Evolutionary conservation across 139 green algal species (phyloP), one percentile per base, ranked within the genome.

Genomic region (Yamagishiella unicocca): DNA sequence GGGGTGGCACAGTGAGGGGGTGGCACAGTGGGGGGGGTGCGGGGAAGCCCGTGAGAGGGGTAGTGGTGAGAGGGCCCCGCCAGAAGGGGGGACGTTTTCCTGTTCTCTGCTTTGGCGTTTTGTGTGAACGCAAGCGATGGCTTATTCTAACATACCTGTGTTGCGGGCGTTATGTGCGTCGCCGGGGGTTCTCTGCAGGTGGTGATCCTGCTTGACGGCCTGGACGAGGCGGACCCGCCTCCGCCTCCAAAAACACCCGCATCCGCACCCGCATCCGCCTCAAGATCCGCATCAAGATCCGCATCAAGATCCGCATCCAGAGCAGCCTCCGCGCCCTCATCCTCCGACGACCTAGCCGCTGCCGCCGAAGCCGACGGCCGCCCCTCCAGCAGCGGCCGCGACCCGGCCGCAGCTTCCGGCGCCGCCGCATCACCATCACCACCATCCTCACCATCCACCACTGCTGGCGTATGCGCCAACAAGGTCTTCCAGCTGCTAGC

Each of bases 171-270:
- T 17, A 61, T 17, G 14, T 61, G 50, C 17, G 12, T 61, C 12
- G 17, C 12, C 14, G 12, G 17, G 50, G 17, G 14, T 12, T 61
- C 50, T 61, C 50, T 17, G 29, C 78, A 84, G 61, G 46, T 90
- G 33, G 43, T 90, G 22, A 37, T 90, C 27, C 67, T 90, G n/a
- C 19, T 90, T 8, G 86, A 90, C 53, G 86, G 75, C 10, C 31
- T 90, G 45, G 86, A 90, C 22, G 86, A 90, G 77, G 86, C 66
- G 17, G 86, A 90, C 35, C 86, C 86, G 25, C 29, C 61, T 22
- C 50, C 33, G 24, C 75, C 82, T 22, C 45, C 61, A n/a, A n/a
- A n/a, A n/a, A n/a, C n/a, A n/a, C n/a, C n/a, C n/a, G n/a, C n/a
- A n/a, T n/a, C n/a, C n/a, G n/a, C n/a, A n/a, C n/a, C n/a, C n/a